Evolutionary conservation across 169 alveolate species (phyloP).

Genomic region (Babesia bigemina): DNA sequence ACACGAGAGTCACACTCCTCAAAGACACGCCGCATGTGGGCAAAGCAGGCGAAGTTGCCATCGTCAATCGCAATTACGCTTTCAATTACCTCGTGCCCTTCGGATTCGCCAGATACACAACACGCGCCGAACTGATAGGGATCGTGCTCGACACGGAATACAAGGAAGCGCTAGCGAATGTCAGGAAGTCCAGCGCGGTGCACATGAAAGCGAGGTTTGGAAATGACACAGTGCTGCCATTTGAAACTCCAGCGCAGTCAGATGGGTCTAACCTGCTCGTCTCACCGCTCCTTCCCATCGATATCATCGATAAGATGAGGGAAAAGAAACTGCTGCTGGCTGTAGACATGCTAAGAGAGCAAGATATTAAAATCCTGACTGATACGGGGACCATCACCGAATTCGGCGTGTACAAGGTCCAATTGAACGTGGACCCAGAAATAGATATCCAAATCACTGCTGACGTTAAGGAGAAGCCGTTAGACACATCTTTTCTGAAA

Average conservation of each 20-base stretch:
- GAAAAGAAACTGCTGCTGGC: slow-evolving; percentile 30
- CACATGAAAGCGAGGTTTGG: slow-evolving; percentile 58
- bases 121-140: slow-evolving; percentile 65
- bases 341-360: slow-evolving; percentile 66
- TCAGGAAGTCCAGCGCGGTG: slow-evolving; percentile 61
- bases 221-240: slow-evolving; percentile 43
- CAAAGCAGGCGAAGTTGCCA: slow-evolving; percentile 52
- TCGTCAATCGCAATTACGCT: slow-evolving; percentile 63
- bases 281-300: slow-evolving; percentile 50
- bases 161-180: slow-evolving; percentile 58
- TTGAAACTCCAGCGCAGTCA: slow-evolving; percentile 40
- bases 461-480: slow-evolving; percentile 43
- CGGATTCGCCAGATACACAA: slow-evolving; percentile 69
- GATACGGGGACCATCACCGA: slow-evolving; percentile 38
- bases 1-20: slow-evolving; percentile 60
- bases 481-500: slow-evolving; percentile 14
- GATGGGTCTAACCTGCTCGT: slow-evolving; percentile 31
- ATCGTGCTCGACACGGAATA: slow-evolving; percentile 48
- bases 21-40: slow-evolving; percentile 71
- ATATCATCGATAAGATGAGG: slow-evolving; percentile 49
- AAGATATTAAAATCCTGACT: slow-evolving; percentile 60
- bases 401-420: slow-evolving; percentile 46
- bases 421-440: slow-evolving; percentile 49
- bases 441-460: slow-evolving; percentile 22
- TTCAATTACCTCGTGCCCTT: slow-evolving; percentile 69